Evolutionary conservation across 768 basidiomycete genomes (phyloP).

Genomic region (Arthromyces matolae): DNA sequence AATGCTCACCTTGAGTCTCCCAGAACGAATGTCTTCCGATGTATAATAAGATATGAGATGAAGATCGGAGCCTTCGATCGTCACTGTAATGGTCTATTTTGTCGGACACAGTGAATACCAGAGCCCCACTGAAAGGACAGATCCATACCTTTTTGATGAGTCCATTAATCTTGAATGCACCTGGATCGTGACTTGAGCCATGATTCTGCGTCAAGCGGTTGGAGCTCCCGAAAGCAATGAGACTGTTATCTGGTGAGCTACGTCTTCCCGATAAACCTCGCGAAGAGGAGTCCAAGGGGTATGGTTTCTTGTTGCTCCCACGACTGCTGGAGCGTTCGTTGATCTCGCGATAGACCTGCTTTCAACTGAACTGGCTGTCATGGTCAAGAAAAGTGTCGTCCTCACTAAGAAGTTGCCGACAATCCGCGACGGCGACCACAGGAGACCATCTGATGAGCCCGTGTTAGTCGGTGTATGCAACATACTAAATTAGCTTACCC

Average conservation of each 20-base stretch:
- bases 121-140: neutral
- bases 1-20: slow-evolving; percentile 50
- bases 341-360: slow-evolving; percentile 79
- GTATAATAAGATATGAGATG: slow-evolving; percentile 86
- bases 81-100: slow-evolving; percentile 78
- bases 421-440: slow-evolving; percentile 84
- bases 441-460: slow-evolving; percentile 43
- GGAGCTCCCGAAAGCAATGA: slow-evolving; percentile 29
- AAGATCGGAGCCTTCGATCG: slow-evolving; percentile 73
- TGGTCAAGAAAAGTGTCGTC: neutral
- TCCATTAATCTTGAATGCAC: slow-evolving; percentile 66
- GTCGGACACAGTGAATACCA: neutral
- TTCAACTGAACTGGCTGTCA: neutral
- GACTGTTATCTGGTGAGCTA: slow-evolving; percentile 38
- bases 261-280: slow-evolving; percentile 34
- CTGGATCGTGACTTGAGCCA: slow-evolving; percentile 41
- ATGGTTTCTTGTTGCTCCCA: slow-evolving; percentile 45
- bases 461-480: slow-evolving; percentile 15
- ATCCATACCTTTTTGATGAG: slow-evolving; percentile 73
- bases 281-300: slow-evolving; percentile 47
- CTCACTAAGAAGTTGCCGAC: slow-evolving; percentile 80
- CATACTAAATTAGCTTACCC: slow-evolving; percentile 33
- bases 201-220: slow-evolving; percentile 29
- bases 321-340: slow-evolving; percentile 63
- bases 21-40: slow-evolving; percentile 69